A percentile compares a stretch with the other conserved stretches of the same genome.
Evolutionary conservation across 352 stramenopile species (phyloP).

Genomic region (Pythium periplocum): DNA sequence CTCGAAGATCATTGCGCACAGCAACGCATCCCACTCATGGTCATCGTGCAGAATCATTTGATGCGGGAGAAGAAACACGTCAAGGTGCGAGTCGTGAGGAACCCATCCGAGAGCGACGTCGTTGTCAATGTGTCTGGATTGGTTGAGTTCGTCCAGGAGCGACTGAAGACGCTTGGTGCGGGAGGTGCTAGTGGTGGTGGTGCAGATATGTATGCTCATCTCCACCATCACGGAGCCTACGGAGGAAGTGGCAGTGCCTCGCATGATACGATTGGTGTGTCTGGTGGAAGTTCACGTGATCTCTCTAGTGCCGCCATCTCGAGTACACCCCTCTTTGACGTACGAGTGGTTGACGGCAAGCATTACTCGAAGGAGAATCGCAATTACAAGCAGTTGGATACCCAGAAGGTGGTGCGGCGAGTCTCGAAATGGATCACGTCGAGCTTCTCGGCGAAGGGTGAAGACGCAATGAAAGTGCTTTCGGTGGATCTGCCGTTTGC

Average conservation of each 20-base stretch:
- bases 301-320: slow-evolving; percentile 3
- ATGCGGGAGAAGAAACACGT: slow-evolving; percentile 83
- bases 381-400: slow-evolving; percentile 63
- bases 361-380: slow-evolving; percentile 51
- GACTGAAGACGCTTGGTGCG: slow-evolving; percentile 19
- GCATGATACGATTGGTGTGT: neutral
- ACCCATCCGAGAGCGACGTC: slow-evolving; percentile 56
- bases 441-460: slow-evolving; percentile 64
- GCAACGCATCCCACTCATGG: slow-evolving; percentile 76
- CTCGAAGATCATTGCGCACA: slow-evolving; percentile 79
- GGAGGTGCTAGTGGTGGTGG: slow-evolving; percentile 5
- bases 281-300: slow-evolving; percentile 4
- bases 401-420: slow-evolving; percentile 73
- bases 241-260: neutral
- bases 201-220: neutral
- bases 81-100: slow-evolving; percentile 73
- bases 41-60: slow-evolving; percentile 83
- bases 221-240: neutral
- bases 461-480: slow-evolving; percentile 81
- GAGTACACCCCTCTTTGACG: slow-evolving; percentile 69
- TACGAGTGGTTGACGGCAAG: slow-evolving; percentile 72
- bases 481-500: slow-evolving; percentile 78
- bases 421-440: slow-evolving; percentile 85
- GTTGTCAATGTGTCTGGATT: slow-evolving; percentile 60
- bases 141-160: slow-evolving; percentile 57